phyloP scores from a whole-genome alignment of 805 yeast genomes.

The Sugiyamaella qingdaonensis region DNA sequence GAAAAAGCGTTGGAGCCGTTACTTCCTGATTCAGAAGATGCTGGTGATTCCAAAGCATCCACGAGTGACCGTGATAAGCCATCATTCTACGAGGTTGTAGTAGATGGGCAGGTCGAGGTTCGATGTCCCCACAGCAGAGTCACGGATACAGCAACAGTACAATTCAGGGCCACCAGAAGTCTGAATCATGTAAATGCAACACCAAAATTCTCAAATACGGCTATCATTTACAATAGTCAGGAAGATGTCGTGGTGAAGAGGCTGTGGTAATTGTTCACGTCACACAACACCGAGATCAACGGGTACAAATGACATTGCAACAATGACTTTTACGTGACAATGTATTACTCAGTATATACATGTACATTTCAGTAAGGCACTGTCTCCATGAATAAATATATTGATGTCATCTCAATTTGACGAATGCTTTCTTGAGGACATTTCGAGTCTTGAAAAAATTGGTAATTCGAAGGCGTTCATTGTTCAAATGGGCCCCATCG shows the following conservation, averaged over 20 bases:
- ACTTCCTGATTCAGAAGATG: conserved; percentile 13
- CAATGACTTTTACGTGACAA: too few species aligned
- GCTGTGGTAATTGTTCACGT: conserved; percentile 9
- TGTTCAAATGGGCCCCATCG: conserved; percentile 88
- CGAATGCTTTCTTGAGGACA: conserved; percentile 36
- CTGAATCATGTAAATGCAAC: conserved; percentile 13
- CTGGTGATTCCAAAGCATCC: conserved; percentile 11
- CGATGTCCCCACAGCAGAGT: not conserved
- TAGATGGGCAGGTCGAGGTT: conserved; percentile 12
- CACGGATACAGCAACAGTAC: conserved; percentile 2
- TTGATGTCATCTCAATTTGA: conserved; percentile 7
- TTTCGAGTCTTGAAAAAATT: conserved; percentile 72
- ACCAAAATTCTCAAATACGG: conserved; percentile 12
- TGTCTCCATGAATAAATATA: not conserved
- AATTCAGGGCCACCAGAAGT: conserved; percentile 14
- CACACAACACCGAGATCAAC: too few species aligned
- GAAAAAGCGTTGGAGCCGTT: conserved; percentile 15
- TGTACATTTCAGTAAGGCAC: not conserved
- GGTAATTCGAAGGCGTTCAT: conserved; percentile 76
- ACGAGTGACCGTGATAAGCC: conserved; percentile 6
- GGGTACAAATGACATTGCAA: too few species aligned
- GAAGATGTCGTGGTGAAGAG: conserved; percentile 7
- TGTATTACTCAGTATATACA: too few species aligned
- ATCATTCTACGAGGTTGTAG: conserved; percentile 15
- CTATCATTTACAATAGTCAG: conserved; percentile 6